Conservation (phyloP, 768 basidiomycete genomes). For the Hysterangium stoloniferum region DNA sequence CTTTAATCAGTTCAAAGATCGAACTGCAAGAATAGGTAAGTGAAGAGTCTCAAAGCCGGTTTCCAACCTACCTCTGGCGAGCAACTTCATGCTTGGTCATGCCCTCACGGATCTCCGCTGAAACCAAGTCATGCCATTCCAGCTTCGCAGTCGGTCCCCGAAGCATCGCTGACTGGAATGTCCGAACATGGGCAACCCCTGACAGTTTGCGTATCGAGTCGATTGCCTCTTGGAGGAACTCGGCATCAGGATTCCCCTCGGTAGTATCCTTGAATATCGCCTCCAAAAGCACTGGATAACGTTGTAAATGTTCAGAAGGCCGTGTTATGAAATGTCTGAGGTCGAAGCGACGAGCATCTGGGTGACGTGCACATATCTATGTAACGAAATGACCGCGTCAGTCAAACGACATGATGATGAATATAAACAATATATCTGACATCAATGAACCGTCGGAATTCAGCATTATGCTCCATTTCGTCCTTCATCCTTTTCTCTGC, state of each 20-base stretch:
- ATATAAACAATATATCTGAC: constrained; percentile 30
- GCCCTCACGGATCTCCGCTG: constrained; percentile 50
- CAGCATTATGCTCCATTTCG: constrained; percentile 72
- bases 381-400: constrained; percentile 17
- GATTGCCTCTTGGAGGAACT: constrained; percentile 78
- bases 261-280: constrained; percentile 81
- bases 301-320: constrained; percentile 74
- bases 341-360: constrained; percentile 54
- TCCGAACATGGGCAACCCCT: constrained; percentile 70
- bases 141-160: constrained; percentile 71
- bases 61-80: constrained; percentile 65
- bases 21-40: constrained; percentile 22
- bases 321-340: constrained; percentile 74
- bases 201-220: constrained; percentile 79
- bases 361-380: constrained; percentile 43
- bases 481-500: constrained; percentile 86
- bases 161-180: constrained; percentile 88
- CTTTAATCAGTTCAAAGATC: constrained; percentile 94
- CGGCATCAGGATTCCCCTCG: constrained; percentile 71
- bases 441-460: constrained; percentile 82
- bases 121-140: constrained; percentile 87
- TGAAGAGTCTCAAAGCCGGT: not conserved
- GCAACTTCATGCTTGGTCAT: constrained; percentile 72
- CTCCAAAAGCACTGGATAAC: constrained; percentile 78
- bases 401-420: constrained; percentile 1